A percentile compares a stretch with the other conserved stretches of the same genome.
These are phyloP conservation scores for Hygrophorus russula DNA, from an alignment of 768 basidiomycete genomes.

Conservation along the genomic window DNA sequence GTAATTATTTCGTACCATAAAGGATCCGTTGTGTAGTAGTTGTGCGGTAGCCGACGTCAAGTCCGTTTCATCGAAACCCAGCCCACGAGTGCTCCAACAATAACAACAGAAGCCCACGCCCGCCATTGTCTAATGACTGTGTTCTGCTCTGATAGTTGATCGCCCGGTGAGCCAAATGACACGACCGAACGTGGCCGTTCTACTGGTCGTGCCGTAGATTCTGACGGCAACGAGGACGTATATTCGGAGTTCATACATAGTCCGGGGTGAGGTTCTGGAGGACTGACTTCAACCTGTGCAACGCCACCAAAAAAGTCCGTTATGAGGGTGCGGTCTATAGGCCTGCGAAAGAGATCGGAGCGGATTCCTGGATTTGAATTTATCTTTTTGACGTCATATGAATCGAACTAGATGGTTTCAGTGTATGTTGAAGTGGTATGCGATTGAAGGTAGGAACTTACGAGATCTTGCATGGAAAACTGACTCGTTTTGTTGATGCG, in stretches of 20 bases:
- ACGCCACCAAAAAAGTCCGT: constrained; percentile 91
- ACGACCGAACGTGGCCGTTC: neutral
- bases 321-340: constrained; percentile 48
- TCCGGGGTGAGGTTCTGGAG: neutral
- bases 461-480: constrained; percentile 71
- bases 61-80: constrained; percentile 13
- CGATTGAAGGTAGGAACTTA: constrained; percentile 23
- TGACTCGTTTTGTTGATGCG: constrained; percentile 84
- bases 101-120: constrained; percentile 19
- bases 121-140: constrained; percentile 9
- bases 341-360: constrained; percentile 64
- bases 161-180: neutral
- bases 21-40: too few species aligned
- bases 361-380: constrained; percentile 86
- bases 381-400: constrained; percentile 64
- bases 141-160: neutral
- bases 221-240: neutral
- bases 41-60: neutral
- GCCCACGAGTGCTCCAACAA: constrained; percentile 19
- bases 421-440: neutral
- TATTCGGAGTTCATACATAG: neutral
- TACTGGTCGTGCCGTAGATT: neutral
- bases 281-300: constrained; percentile 59
- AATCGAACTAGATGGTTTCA: constrained; percentile 49
- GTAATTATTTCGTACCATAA: neutral